A percentile compares a stretch with the other conserved stretches of the same genome.
Conservation (phyloP, 1,139 yeast genomes). For the Martiniozyma asiatica region DNA sequence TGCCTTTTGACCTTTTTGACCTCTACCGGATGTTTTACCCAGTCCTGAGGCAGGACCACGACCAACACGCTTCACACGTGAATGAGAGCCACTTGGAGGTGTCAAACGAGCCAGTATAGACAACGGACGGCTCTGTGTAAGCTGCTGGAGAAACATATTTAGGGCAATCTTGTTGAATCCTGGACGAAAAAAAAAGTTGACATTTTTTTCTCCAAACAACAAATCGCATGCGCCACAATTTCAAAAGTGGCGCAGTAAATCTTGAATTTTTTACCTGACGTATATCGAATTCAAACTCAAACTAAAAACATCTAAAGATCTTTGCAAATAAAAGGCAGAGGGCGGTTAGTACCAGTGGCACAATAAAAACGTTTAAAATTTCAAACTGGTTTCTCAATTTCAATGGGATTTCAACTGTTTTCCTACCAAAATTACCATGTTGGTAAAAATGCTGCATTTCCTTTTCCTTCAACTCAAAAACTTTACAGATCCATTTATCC, state of each 20-base stretch:
- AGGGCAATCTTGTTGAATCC: too few relatives aligned
- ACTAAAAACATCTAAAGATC: too few relatives aligned
- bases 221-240: too few relatives aligned
- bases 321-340: too few relatives aligned
- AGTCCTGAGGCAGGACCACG: conserved; percentile 93
- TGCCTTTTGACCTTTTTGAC: conserved; percentile 98
- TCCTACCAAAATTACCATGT: conserved; percentile 40
- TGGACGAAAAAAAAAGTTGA: too few relatives aligned
- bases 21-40: conserved; percentile 94
- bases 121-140: conserved; percentile 13
- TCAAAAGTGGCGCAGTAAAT: too few relatives aligned
- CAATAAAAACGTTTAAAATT: conserved; percentile 2
- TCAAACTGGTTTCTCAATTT: conserved; percentile 8
- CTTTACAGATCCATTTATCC: conserved; percentile 59
- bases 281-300: too few relatives aligned
- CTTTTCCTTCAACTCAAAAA: conserved; percentile 76
- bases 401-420: conserved; percentile 13
- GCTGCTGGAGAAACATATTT: too few relatives aligned
- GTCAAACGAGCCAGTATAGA: conserved; percentile 18
- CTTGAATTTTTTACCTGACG: too few relatives aligned
- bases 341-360: too few relatives aligned
- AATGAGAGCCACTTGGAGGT: conserved; percentile 24
- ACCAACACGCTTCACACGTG: conserved; percentile 63
- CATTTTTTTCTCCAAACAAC: too few relatives aligned
- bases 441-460: conserved; percentile 48